Conservation (phyloP, 106 monocot species). For the Posidonia australis region DNA sequence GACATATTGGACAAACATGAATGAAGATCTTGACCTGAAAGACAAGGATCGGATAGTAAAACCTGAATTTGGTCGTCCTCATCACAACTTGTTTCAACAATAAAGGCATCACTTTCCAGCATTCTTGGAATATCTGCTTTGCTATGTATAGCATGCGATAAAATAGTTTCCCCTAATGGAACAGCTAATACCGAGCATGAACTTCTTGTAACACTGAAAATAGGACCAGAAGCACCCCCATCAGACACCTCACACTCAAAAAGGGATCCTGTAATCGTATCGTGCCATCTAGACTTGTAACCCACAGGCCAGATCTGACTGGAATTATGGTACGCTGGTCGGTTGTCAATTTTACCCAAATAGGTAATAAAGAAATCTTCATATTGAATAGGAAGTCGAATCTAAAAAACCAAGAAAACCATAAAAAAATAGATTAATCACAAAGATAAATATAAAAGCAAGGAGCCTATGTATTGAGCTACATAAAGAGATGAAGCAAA, state of each 20-base stretch:
- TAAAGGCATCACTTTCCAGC: constrained; percentile 13
- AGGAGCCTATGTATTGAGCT: background rate
- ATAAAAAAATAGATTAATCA: background rate
- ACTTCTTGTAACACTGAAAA: constrained; percentile 70
- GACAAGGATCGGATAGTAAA: constrained; percentile 52
- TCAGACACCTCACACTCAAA: constrained; percentile 83
- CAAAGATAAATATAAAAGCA: background rate
- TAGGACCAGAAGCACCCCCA: constrained; percentile 71
- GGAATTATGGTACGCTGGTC: constrained; percentile 47
- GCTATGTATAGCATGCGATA: constrained; percentile 23
- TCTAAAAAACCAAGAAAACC: constrained; percentile 27
- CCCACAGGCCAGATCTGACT: constrained; percentile 87
- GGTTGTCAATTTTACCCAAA: constrained; percentile 53
- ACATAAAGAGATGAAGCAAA: background rate
- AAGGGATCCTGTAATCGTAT: constrained; percentile 76
- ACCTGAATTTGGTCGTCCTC: constrained; percentile 49
- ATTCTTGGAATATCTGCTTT: constrained; percentile 20
- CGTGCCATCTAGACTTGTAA: constrained; percentile 81
- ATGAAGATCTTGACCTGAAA: constrained; percentile 34
- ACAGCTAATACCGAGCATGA: constrained; percentile 53
- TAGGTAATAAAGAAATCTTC: constrained; percentile 66
- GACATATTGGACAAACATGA: constrained; percentile 32
- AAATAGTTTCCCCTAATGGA: constrained; percentile 48
- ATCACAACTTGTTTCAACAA: constrained; percentile 18
- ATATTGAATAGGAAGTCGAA: constrained; percentile 70